Evolutionary conservation across 139 green algal species (phyloP).

Genomic region (Closterium sp.): DNA sequence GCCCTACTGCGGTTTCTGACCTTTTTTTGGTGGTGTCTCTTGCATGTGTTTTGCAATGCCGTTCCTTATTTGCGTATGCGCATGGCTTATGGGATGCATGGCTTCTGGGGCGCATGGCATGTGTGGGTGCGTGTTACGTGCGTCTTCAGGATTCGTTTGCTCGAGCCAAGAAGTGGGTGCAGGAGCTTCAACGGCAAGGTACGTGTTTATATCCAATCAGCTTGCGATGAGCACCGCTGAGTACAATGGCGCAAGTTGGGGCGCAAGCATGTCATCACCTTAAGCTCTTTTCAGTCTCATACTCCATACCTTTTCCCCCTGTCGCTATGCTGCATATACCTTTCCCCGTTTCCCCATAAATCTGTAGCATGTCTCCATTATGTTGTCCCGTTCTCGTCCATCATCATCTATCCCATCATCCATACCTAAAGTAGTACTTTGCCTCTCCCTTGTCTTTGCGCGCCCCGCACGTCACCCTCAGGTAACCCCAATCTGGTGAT

Average conservation of each 20-base stretch:
- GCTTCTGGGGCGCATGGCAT: background rate
- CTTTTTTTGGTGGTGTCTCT: background rate
- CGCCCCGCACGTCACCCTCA: background rate
- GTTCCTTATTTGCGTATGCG: background rate
- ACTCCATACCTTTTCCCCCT: background rate
- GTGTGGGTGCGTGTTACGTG: background rate
- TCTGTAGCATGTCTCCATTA: background rate
- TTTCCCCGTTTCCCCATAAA: background rate
- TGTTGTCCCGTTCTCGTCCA: background rate
- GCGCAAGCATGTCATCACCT: background rate
- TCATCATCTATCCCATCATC: background rate
- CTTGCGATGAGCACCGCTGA: background rate
- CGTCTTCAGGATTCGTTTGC: slow-evolving; percentile 77
- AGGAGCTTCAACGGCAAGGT: slow-evolving; percentile 75
- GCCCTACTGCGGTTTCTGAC: background rate
- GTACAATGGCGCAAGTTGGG: background rate
- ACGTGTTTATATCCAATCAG: background rate
- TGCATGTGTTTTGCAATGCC: background rate
- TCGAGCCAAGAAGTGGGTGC: slow-evolving; percentile 90
- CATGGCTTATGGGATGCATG: background rate
- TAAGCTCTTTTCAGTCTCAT: background rate
- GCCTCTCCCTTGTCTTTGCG: background rate
- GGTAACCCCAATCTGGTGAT: slow-evolving; percentile 91
- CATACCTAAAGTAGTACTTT: background rate
- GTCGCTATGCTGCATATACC: background rate